phyloP scores from a whole-genome alignment of 768 basidiomycete species.

The Tubosaeta sp. region DNA sequence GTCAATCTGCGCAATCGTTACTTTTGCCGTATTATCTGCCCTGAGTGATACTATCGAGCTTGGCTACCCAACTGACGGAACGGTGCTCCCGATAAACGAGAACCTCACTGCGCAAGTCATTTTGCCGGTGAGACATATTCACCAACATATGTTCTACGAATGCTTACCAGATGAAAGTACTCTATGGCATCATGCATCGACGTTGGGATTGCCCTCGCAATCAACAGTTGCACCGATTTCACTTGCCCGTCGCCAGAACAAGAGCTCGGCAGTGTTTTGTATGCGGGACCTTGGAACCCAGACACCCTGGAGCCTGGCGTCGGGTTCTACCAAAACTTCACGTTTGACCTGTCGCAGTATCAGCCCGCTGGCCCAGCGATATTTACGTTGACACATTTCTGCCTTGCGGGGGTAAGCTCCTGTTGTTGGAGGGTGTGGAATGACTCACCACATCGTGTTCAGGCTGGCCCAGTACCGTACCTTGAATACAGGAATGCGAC shows the following conservation, averaged over 20 bases:
- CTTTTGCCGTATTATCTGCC: slow-evolving; percentile 1
- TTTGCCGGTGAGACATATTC: slow-evolving; percentile 5
- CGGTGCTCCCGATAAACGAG: slow-evolving; percentile 13
- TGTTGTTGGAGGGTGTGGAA: background rate
- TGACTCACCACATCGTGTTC: background rate
- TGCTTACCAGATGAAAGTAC: slow-evolving; percentile 5
- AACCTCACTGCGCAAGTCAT: slow-evolving; percentile 17
- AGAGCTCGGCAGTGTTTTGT: slow-evolving; percentile 14
- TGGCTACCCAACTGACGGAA: slow-evolving; percentile 18
- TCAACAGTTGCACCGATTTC: slow-evolving; percentile 13
- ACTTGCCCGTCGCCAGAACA: slow-evolving; percentile 14
- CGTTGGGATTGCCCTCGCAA: slow-evolving; percentile 18
- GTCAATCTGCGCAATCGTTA: background rate
- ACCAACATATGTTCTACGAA: too few relatives aligned
- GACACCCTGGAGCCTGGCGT: background rate
- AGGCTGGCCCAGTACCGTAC: slow-evolving; percentile 16
- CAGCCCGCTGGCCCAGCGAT: slow-evolving; percentile 10
- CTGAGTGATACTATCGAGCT: slow-evolving; percentile 19
- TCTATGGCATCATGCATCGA: slow-evolving; percentile 16
- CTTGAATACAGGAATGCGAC: slow-evolving; percentile 19
- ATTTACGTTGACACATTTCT: slow-evolving; percentile 18
- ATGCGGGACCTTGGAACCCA: slow-evolving; percentile 18
- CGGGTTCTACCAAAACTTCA: slow-evolving; percentile 22
- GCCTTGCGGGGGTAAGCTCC: slow-evolving; percentile 6
- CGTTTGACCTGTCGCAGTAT: slow-evolving; percentile 10